Conservation (phyloP, 1,284 basidiomycete species). For the Cryptococcus wingfieldii region DNA sequence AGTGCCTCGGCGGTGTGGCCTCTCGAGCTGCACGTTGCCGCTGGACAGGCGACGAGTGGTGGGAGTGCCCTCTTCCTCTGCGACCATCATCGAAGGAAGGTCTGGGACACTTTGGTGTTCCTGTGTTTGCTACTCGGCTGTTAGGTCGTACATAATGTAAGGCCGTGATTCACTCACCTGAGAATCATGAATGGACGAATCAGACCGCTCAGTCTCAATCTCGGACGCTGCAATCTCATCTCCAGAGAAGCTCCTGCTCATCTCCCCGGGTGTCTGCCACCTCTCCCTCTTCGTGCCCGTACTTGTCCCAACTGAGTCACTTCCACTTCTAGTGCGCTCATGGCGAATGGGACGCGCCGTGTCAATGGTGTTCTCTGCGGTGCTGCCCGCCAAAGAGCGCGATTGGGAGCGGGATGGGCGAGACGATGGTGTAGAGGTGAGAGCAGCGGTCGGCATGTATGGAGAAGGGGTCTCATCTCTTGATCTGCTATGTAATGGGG, state of each 20-base stretch:
- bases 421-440: slow-evolving; percentile 32
- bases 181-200: slow-evolving; percentile 21
- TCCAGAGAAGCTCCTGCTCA: slow-evolving; percentile 34
- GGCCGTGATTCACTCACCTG: slow-evolving; percentile 9
- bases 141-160: not conserved
- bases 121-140: not conserved
- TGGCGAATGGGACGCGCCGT: slow-evolving; percentile 7
- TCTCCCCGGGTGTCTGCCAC: slow-evolving; percentile 35
- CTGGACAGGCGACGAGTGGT: slow-evolving; percentile 22
- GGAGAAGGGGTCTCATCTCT: slow-evolving; percentile 17
- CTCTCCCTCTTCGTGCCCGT: slow-evolving; percentile 15
- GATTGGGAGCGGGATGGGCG: slow-evolving; percentile 13
- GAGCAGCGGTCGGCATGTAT: slow-evolving; percentile 15
- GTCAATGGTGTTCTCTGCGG: slow-evolving; percentile 4
- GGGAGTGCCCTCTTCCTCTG: slow-evolving; percentile 19
- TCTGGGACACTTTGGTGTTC: slow-evolving; percentile 12
- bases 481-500: slow-evolving; percentile 8
- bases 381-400: slow-evolving; percentile 11
- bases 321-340: slow-evolving; percentile 19
- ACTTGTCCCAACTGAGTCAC: slow-evolving; percentile 18
- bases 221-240: slow-evolving; percentile 19
- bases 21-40: slow-evolving; percentile 21
- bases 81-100: slow-evolving; percentile 7
- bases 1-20: slow-evolving; percentile 15
- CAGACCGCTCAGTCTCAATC: slow-evolving; percentile 15